A percentile compares a stretch with the other conserved stretches of the same genome.
Evolutionary conservation across 1,139 yeast species (phyloP).

Genomic region (Protomyces arabidopsidicola): DNA sequence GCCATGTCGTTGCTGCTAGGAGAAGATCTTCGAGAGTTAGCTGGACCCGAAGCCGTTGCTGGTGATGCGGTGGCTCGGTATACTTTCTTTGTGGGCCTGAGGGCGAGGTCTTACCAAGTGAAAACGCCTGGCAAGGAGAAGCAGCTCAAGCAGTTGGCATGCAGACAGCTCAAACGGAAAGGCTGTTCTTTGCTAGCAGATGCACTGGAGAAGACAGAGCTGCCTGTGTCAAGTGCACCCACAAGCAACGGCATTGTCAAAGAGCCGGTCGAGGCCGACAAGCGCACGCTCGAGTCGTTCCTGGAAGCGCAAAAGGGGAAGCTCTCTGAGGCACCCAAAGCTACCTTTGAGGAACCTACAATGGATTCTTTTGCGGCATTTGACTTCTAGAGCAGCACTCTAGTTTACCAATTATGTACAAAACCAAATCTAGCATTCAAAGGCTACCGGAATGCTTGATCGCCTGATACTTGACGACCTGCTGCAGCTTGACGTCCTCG

Average conservation of each 20-base stretch:
- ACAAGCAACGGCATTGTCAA: background rate
- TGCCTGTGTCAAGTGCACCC: background rate
- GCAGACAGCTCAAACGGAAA: background rate
- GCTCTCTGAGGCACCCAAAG: constrained; percentile 14
- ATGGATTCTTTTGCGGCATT: constrained; percentile 26
- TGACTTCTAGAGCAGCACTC: constrained; percentile 1
- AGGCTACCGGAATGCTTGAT: background rate
- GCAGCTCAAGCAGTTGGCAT: background rate
- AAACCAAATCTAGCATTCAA: background rate
- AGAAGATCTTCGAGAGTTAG: background rate
- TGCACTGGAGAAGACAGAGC: background rate
- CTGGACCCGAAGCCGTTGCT: background rate
- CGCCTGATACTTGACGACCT: background rate
- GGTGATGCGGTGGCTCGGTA: background rate
- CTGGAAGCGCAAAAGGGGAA: constrained; percentile 5
- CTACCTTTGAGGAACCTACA: constrained; percentile 20
- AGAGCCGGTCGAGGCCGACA: background rate
- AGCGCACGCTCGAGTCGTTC: constrained; percentile 3
- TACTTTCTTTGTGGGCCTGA: background rate
- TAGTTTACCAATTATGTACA: background rate
- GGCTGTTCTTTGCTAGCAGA: background rate
- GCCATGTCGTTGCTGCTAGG: background rate
- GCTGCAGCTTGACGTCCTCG: constrained; percentile 13
- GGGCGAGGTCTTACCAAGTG: background rate
- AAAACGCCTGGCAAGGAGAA: background rate